Evolutionary conservation across 768 basidiomycete species (phyloP).

Genomic region (Lentinula sp.): DNA sequence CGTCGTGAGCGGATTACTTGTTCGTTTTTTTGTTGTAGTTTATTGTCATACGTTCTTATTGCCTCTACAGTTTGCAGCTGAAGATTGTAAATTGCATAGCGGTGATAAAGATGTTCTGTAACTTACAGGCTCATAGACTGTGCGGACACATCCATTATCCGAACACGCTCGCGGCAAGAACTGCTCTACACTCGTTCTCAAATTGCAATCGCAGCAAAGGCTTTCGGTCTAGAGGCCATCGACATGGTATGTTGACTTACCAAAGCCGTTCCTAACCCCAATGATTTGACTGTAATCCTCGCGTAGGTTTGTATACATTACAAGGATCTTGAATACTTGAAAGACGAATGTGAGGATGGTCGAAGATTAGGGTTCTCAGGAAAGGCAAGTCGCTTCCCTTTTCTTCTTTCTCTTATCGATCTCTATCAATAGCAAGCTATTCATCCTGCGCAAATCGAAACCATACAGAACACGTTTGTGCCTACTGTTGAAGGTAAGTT

Average conservation of each 20-base stretch:
- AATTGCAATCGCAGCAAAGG: conserved; percentile 77
- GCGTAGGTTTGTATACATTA: conserved; percentile 83
- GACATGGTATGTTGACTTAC: conserved; percentile 60
- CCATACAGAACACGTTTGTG: conserved; percentile 74
- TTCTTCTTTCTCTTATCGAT: conserved; percentile 2
- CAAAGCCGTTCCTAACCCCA: neutral
- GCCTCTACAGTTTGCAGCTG: conserved; percentile 75
- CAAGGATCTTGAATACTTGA: conserved; percentile 59
- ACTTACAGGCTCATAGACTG: conserved; percentile 55
- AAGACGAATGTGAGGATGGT: conserved; percentile 76
- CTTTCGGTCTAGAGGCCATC: conserved; percentile 78
- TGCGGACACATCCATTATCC: conserved; percentile 78
- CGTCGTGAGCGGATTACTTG: conserved; percentile 57
- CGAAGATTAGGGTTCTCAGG: conserved; percentile 84
- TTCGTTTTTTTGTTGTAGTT: conserved; percentile 27
- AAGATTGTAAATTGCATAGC: conserved; percentile 65
- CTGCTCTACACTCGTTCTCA: conserved; percentile 80
- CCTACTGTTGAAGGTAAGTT: conserved; percentile 63
- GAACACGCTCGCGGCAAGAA: conserved; percentile 70
- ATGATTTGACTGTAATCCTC: neutral
- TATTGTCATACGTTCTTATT: neutral
- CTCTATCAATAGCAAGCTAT: conserved; percentile 76
- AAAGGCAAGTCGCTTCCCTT: conserved; percentile 44
- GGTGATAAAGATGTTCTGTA: neutral
- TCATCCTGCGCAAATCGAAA: conserved; percentile 78